phyloP scores from a whole-genome alignment of 805 yeast species.

The Scheffersomyces stipitis region DNA sequence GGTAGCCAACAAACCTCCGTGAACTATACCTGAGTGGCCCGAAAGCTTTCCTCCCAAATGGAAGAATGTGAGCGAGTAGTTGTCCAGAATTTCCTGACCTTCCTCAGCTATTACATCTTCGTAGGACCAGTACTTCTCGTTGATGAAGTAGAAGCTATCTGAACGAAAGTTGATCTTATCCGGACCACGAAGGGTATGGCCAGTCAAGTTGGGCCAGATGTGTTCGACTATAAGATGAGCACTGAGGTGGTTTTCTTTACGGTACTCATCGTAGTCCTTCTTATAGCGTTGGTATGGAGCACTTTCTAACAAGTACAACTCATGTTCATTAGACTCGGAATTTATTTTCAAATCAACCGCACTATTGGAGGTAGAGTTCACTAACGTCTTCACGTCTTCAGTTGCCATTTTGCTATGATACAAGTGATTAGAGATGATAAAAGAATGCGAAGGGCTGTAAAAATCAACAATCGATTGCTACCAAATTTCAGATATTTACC shows the following conservation, averaged over 20 bases:
- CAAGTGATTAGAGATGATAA: background rate
- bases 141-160: constrained; percentile 31
- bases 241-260: constrained; percentile 10
- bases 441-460: background rate
- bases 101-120: constrained; percentile 20
- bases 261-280: constrained; percentile 9
- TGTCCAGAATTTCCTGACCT: constrained; percentile 8
- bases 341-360: background rate
- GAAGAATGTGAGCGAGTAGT: constrained; percentile 37
- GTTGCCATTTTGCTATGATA: background rate
- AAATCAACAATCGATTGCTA: too few relatives aligned
- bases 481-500: too few relatives aligned
- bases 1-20: constrained; percentile 45
- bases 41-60: constrained; percentile 37
- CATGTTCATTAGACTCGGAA: background rate
- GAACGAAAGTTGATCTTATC: constrained; percentile 36
- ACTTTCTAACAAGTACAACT: constrained; percentile 6
- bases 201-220: constrained; percentile 37
- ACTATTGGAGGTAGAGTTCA: background rate
- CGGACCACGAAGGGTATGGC: constrained; percentile 32
- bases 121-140: constrained; percentile 27
- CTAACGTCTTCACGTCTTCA: background rate
- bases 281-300: constrained; percentile 13
- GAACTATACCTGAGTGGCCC: constrained; percentile 43
- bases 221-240: constrained; percentile 21